These are phyloP conservation scores for Crithidia brevicula DNA, from an alignment of 208 protist species.

Conservation along the genomic window DNA sequence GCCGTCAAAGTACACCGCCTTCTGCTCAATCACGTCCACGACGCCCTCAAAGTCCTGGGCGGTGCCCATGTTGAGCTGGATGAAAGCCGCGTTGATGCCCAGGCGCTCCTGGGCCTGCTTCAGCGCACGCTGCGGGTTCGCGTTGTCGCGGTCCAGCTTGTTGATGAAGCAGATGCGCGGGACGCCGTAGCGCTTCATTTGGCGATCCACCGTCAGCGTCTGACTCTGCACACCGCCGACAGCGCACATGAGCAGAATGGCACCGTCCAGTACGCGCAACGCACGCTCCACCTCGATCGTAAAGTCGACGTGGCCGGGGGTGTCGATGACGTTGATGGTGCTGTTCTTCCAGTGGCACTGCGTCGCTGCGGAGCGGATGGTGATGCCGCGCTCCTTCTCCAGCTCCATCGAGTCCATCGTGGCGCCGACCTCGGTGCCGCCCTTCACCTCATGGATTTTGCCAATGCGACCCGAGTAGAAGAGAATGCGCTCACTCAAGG, in stretches of 20 bases:
- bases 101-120: slow-evolving; percentile 92
- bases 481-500: slow-evolving; percentile 98
- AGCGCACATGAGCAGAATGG: slow-evolving; percentile 97
- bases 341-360: slow-evolving; percentile 95
- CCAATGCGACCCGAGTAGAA: slow-evolving; percentile 97
- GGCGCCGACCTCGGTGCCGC: slow-evolving; percentile 98
- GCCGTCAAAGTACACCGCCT: slow-evolving; percentile 95
- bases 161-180: slow-evolving; percentile 99
- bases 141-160: slow-evolving; percentile 97
- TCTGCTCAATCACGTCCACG: slow-evolving; percentile 95
- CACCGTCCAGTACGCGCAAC: slow-evolving; percentile 99
- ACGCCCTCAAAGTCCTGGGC: slow-evolving; percentile 96
- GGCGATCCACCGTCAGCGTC: slow-evolving; percentile 98
- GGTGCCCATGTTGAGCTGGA: slow-evolving; percentile 98
- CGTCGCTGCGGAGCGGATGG: slow-evolving; percentile 98
- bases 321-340: slow-evolving; percentile 99
- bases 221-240: slow-evolving; percentile 98
- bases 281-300: slow-evolving; percentile 99
- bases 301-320: slow-evolving; percentile 99
- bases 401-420: slow-evolving; percentile 99
- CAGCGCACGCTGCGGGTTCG: slow-evolving; percentile 85
- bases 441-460: slow-evolving; percentile 98
- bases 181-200: slow-evolving; percentile 99
- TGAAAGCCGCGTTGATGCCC: slow-evolving; percentile 94
- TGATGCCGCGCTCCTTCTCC: slow-evolving; percentile 99